These are phyloP conservation scores for Chrysanthemum lavandulifolium DNA, from an alignment of 129 eudicot genomes.

Conservation along the genomic window DNA sequence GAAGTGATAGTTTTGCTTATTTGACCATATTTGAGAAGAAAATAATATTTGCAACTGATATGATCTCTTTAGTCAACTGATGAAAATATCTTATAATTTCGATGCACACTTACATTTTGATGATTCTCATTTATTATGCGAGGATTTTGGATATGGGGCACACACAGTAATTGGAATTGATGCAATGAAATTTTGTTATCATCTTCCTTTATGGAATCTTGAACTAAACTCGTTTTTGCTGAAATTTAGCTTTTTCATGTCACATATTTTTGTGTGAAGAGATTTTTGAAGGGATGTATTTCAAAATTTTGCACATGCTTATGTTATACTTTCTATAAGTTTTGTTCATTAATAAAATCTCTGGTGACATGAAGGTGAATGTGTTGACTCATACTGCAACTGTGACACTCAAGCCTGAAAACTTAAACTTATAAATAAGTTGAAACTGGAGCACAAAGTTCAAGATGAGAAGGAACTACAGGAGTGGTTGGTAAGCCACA, in stretches of 20 bases:
- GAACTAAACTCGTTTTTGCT: not conserved
- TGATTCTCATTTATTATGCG: too few species aligned
- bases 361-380: conserved; percentile 51
- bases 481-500: not conserved
- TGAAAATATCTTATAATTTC: too few species aligned
- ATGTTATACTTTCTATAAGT: not conserved
- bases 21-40: too few species aligned
- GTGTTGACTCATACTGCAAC: conserved; percentile 62
- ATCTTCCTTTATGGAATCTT: too few species aligned
- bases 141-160: too few species aligned
- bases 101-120: too few species aligned
- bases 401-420: conserved; percentile 1
- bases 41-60: too few species aligned
- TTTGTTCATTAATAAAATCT: not conserved
- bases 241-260: not conserved
- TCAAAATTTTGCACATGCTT: not conserved
- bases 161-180: too few species aligned
- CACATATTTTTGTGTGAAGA: conserved; percentile 1
- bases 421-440: conserved; percentile 20
- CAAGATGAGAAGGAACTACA: conserved; percentile 54
- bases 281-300: not conserved
- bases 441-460: conserved; percentile 37
- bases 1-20: too few species aligned
- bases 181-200: too few species aligned
- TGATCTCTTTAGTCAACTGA: too few species aligned